A percentile compares a stretch with the other conserved stretches of the same genome.
Conservation (phyloP, 139 green algal species). For the Coelastrella sp. region DNA sequence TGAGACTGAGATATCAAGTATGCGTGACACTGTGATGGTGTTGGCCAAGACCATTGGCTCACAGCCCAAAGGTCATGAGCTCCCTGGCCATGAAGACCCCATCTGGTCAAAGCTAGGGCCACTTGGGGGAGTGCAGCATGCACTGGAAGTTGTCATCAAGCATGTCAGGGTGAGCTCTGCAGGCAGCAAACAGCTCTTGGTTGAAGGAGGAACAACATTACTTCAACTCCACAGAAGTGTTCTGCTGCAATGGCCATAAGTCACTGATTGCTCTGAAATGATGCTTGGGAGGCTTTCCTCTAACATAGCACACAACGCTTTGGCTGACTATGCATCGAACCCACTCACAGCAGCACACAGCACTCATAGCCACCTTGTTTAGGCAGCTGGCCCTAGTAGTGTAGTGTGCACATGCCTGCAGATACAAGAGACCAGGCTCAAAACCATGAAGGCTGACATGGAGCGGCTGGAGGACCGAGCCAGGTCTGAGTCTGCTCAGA, state of each 20-base stretch:
- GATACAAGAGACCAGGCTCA: conserved; percentile 33
- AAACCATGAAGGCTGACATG: neutral
- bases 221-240: too few species aligned
- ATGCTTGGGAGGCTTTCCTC: too few species aligned
- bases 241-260: too few species aligned
- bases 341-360: too few species aligned
- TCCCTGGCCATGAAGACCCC: conserved; percentile 38
- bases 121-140: conserved; percentile 40
- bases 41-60: conserved; percentile 25
- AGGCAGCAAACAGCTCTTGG: too few species aligned
- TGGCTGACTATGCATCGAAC: too few species aligned
- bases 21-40: conserved; percentile 40
- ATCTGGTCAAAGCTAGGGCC: conserved; percentile 31
- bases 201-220: too few species aligned
- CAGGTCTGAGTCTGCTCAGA: conserved; percentile 29
- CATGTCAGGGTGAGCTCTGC: conserved; percentile 40
- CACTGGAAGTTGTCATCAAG: conserved; percentile 30
- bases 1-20: neutral
- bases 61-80: conserved; percentile 10
- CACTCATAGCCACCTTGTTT: too few species aligned
- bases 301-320: too few species aligned
- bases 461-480: conserved; percentile 16
- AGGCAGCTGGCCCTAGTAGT: too few species aligned
- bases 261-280: too few species aligned
- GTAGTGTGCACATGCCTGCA: neutral